These are phyloP conservation scores for Hemerocallis citrina DNA, from an alignment of 106 monocot genomes.

Conservation along the genomic window DNA sequence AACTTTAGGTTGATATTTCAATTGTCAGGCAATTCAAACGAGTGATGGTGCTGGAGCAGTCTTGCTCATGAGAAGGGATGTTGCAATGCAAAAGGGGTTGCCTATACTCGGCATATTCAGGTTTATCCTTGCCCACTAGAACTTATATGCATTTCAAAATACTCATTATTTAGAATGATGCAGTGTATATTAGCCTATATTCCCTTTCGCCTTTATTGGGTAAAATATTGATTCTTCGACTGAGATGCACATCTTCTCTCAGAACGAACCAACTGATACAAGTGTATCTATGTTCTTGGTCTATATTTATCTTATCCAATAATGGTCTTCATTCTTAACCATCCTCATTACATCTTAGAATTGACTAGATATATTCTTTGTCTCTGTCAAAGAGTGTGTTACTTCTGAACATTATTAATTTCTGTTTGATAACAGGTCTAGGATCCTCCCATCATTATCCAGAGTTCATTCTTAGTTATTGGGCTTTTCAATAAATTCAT, in stretches of 20 bases:
- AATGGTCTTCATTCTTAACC: too few species aligned
- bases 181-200: background rate
- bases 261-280: background rate
- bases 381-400: too few species aligned
- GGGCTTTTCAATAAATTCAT: background rate
- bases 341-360: too few species aligned
- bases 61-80: conserved; percentile 81
- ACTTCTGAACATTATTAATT: too few species aligned
- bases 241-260: background rate
- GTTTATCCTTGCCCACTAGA: conserved; percentile 16
- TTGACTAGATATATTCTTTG: too few species aligned
- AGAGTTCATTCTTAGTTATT: background rate
- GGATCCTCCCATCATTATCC: background rate
- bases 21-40: conserved; percentile 87
- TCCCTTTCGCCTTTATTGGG: background rate
- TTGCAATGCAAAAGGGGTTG: conserved; percentile 60
- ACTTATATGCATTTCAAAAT: background rate
- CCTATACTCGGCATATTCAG: conserved; percentile 90
- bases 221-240: background rate
- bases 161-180: background rate
- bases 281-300: background rate
- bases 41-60: conserved; percentile 98
- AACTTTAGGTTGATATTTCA: too few species aligned
- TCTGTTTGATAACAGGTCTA: too few species aligned
- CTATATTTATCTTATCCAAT: too few species aligned